phyloP scores from a whole-genome alignment of 768 basidiomycete genomes.

The Suillus tomentosus region DNA sequence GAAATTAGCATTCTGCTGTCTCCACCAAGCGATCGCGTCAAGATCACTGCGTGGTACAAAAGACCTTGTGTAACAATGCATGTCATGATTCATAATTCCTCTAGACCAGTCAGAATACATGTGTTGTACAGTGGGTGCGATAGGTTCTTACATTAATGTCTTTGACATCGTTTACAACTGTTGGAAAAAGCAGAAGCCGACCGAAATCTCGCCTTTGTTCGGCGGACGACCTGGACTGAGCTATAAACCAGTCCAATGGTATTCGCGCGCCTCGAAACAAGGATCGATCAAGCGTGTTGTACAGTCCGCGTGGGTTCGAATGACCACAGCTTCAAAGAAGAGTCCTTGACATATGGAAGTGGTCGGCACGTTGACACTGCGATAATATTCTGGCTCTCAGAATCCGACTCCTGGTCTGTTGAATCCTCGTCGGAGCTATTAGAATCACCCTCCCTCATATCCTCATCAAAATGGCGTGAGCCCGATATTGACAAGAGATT shows the following conservation, averaged over 20 bases:
- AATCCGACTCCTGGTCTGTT: conserved; percentile 21
- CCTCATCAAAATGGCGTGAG: conserved; percentile 64
- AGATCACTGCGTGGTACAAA: too few relatives aligned
- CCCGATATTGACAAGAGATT: conserved; percentile 69
- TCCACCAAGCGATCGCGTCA: too few relatives aligned
- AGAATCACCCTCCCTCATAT: not conserved
- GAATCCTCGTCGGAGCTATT: conserved; percentile 5
- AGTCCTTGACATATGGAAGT: conserved; percentile 25
- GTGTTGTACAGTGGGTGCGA: not conserved
- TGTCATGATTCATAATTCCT: too few relatives aligned
- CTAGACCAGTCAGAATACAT: too few relatives aligned
- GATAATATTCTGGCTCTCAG: conserved; percentile 9
- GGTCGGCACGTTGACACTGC: conserved; percentile 18
- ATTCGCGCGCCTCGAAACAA: not conserved
- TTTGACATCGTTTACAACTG: not conserved
- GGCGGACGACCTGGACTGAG: not conserved
- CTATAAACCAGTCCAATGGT: not conserved
- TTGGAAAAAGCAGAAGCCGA: not conserved
- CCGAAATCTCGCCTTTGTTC: too few relatives aligned
- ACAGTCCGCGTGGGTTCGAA: conserved; percentile 2
- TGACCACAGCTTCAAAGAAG: conserved; percentile 32
- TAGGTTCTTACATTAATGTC: not conserved
- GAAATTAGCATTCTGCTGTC: too few relatives aligned
- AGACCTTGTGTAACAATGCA: too few relatives aligned
- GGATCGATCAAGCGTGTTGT: not conserved